phyloP scores from a whole-genome alignment of 106 monocot genomes.

The Hemerocallis citrina region DNA sequence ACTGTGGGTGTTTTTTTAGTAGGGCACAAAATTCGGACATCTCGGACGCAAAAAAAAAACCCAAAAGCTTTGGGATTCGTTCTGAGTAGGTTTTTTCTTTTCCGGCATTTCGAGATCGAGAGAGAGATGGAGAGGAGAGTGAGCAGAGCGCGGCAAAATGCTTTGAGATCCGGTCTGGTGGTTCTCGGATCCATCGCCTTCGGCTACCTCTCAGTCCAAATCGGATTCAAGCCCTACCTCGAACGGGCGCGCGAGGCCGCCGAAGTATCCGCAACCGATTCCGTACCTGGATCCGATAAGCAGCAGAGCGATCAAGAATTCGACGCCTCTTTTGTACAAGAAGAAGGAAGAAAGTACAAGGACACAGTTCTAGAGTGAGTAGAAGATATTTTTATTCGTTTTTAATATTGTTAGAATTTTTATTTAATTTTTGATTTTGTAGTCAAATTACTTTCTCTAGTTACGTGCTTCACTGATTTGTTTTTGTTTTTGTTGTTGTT shows the following conservation, averaged over 20 bases:
- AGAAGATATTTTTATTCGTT: too few species aligned
- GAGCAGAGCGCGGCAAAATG: constrained; percentile 23
- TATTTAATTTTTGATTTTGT: too few species aligned
- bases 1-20: too few species aligned
- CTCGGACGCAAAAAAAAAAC: too few species aligned
- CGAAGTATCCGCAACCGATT: neutral
- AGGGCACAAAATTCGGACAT: too few species aligned
- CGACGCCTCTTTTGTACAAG: neutral
- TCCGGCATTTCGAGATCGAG: too few species aligned
- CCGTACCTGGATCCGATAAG: constrained; percentile 1
- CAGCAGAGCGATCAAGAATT: neutral
- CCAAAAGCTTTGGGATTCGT: too few species aligned
- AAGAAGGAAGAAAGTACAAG: constrained; percentile 5
- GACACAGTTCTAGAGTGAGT: constrained; percentile 5
- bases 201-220: constrained; percentile 41
- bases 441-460: too few species aligned
- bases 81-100: too few species aligned
- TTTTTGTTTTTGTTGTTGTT: too few species aligned
- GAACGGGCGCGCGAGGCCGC: constrained; percentile 31
- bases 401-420: too few species aligned
- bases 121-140: neutral
- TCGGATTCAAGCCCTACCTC: constrained; percentile 54
- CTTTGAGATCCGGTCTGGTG: constrained; percentile 41
- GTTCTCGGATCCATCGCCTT: constrained; percentile 48
- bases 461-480: too few species aligned